Evolutionary conservation across 108 stramenopile species (phyloP), one percentile per base, ranked within the genome.

Genomic region (Skeletonema grethae): DNA sequence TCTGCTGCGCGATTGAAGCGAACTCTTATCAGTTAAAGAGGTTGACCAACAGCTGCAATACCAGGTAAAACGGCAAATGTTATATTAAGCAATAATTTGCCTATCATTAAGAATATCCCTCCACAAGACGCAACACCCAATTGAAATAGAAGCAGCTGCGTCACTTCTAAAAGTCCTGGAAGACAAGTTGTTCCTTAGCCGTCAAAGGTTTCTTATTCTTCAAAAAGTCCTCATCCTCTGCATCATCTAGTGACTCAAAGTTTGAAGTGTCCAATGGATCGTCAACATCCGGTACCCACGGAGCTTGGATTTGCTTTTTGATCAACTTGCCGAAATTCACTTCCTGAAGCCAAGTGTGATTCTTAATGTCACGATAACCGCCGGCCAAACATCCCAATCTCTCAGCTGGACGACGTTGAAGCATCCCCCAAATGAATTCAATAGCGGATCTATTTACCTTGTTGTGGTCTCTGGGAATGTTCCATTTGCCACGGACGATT

Each of bases 231-330:
- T 81, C 75, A 59, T 81, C 80, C 39, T 81, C 78, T 24, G 63
- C 75, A 63, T 76, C 77, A 57, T 67, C 73, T 25, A 70, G 73
- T 43, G 80, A 75, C 30, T 98, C 99, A 78, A 98, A 98, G 82
- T 97, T 86, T 13, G 87, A 86, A 4, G 94, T 83, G 64, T 99
- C 99, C 60, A 97, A 48, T 4, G 89, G 79, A 60, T 94, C 85
- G 53, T 77, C 86, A 25, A 98, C 70, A 11, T 79, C 77, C 0
- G 99, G 99, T 18, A 85, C 67, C 95, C 96, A 98, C 6, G 99
- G 99, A 11, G 99, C 95, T 59, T 74, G 69, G 48, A 94, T 57
- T 45, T 88, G 70, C 69, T 91, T 91, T 34, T 83, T 76, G 35
- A 76, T 63, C 57, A 95, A 82, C 22, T 82, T 88, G 4, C 83